Evolutionary conservation across 2,329 filamentous ascomycete species (phyloP).

Genomic region (Clonostachys sp.): DNA sequence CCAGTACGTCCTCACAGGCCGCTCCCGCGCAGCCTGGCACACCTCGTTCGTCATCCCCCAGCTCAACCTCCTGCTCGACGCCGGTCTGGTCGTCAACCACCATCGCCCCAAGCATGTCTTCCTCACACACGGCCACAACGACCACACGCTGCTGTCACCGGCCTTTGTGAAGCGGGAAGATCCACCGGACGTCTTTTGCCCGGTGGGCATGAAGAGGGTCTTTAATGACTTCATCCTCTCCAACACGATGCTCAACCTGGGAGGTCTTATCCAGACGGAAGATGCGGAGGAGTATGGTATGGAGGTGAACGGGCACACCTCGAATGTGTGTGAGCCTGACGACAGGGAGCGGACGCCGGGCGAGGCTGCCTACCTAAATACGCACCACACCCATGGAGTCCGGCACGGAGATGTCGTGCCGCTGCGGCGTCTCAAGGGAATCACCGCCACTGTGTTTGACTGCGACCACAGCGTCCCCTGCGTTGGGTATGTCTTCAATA

Average conservation of each 20-base stretch:
- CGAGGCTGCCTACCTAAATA: constrained; percentile 20
- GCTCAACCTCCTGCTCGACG: constrained; percentile 43
- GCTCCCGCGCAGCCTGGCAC: constrained; percentile 45
- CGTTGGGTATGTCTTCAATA: constrained; percentile 39
- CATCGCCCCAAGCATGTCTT: constrained; percentile 42
- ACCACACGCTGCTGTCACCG: constrained; percentile 36
- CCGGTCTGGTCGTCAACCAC: constrained; percentile 39
- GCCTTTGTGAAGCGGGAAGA: constrained; percentile 37
- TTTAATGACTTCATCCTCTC: constrained; percentile 33
- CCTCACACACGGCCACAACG: constrained; percentile 42
- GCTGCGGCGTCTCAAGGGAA: constrained; percentile 24
- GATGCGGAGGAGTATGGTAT: constrained; percentile 10
- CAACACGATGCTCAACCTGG: constrained; percentile 34
- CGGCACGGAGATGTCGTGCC: constrained; percentile 25
- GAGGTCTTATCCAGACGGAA: constrained; percentile 24
- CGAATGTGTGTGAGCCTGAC: not conserved
- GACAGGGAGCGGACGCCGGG: constrained; percentile 3
- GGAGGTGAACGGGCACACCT: not conserved
- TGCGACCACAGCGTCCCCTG: constrained; percentile 43
- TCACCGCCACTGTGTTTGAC: constrained; percentile 33
- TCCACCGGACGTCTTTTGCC: constrained; percentile 40
- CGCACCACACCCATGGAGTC: constrained; percentile 32
- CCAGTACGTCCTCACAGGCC: constrained; percentile 36
- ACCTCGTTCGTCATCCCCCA: constrained; percentile 45
- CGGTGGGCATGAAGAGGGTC: constrained; percentile 27